Percentiles rank a stretch among this genome's conserved stretches.
Evolutionary conservation across 2,329 filamentous ascomycete species (phyloP).

Genomic region (Fusarium floridanum): DNA sequence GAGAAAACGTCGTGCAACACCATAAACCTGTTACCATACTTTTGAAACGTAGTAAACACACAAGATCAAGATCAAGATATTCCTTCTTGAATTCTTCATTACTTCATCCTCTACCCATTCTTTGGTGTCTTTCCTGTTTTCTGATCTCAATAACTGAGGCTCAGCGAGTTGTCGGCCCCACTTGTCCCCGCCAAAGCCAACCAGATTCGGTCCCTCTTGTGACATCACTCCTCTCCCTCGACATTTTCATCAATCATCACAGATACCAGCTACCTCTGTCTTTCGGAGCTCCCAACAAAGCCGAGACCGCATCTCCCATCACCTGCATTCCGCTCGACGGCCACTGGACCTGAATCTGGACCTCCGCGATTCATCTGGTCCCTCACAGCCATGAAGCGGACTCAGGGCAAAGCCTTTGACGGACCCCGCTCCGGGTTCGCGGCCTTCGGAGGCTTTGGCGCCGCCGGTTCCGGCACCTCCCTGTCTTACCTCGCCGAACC

Average conservation of each 20-base stretch:
- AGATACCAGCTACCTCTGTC: slow-evolving; percentile 23
- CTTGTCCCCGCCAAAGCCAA: slow-evolving; percentile 16
- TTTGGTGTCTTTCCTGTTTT: neutral
- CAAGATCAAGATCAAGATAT: neutral
- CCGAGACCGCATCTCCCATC: slow-evolving; percentile 25
- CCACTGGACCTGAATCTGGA: slow-evolving; percentile 7
- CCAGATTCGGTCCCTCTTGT: slow-evolving; percentile 43
- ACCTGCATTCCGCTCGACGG: slow-evolving; percentile 9
- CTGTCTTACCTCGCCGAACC: slow-evolving; percentile 92
- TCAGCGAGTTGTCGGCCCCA: slow-evolving; percentile 25
- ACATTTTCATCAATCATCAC: slow-evolving; percentile 40
- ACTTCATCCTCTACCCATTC: neutral
- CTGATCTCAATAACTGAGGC: slow-evolving; percentile 11
- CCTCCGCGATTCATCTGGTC: slow-evolving; percentile 1
- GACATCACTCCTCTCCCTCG: slow-evolving; percentile 44
- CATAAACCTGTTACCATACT: neutral
- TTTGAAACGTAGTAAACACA: neutral
- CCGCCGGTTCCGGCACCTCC: slow-evolving; percentile 60
- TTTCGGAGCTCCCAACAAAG: slow-evolving; percentile 25
- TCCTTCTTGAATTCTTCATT: neutral
- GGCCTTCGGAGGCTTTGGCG: slow-evolving; percentile 45
- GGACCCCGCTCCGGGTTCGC: slow-evolving; percentile 44
- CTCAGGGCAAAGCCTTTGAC: slow-evolving; percentile 46
- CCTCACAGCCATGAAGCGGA: slow-evolving; percentile 45
- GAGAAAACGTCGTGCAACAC: neutral